Base-by-base conservation (phyloP, 768 basidiomycete genomes). In the Termitomyces sp. region DNA sequence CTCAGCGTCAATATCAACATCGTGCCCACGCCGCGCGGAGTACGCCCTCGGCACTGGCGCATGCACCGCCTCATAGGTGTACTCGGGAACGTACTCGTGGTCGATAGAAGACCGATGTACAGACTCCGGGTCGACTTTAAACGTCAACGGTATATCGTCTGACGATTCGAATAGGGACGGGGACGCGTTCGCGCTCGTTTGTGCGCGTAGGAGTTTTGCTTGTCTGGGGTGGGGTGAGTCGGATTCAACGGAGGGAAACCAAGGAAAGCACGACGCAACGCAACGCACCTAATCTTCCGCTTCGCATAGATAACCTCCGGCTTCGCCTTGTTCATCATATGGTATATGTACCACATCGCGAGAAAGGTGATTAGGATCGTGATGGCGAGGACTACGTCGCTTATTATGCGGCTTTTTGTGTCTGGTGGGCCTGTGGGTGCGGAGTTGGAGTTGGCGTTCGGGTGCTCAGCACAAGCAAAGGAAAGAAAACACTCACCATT, bases 301-400 rank as follows among this genome's bases (percentile, higher is more conserved):
- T 87, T 77, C 11, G 80, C 83, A 60, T 89, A 84, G 56, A 92
- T 85, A n/a, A 92, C 81, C 3, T 74, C 70, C 5, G 85, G 83
- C 68, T 91, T 92, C 40, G 80, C 84, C 57, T 78, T 75, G 71
- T 86, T 84, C 83, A 96, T 91, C 71, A 86, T 70, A 56, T 72
- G 79, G 65, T 83, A 82, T 66, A 96, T 91, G 70, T 90, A 96
- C 91, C 91, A 95, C 80, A 90, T 88, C 0, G 94, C 89, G 31
- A 75, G 71, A 56, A 91, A 50, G 0, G 94, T 95, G 64, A 96
- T 83, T 20, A 92, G 46, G 42, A 86, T 70, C 0, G 92, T 92
- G 43, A 89, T 57, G 6, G 70, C 87, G 34, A 94, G 73, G 4
- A 95, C 89, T 5, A 79, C 70, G 62, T 91, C 83, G 57, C 86